Evolutionary conservation across 495 filamentous ascomycete species (phyloP).

Genomic region (Peziza echinospora): DNA sequence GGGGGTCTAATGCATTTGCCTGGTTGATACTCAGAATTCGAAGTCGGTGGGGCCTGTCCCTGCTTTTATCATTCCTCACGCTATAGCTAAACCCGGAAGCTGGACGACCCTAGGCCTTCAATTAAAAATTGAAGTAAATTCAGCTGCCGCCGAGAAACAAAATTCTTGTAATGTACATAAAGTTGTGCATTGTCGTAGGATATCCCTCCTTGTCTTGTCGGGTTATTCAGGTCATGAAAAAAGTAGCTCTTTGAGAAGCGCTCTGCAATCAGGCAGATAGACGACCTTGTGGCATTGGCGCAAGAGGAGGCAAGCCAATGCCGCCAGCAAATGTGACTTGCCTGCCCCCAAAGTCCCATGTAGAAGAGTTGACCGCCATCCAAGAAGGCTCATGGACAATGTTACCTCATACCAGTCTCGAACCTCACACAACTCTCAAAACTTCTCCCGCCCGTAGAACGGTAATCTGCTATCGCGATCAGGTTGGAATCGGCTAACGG

Average conservation of each 20-base stretch:
- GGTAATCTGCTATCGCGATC: not conserved
- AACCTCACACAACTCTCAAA: no score
- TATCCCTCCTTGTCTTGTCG: not conserved
- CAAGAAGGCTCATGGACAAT: not conserved
- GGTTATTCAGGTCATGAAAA: not conserved
- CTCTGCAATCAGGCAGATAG: slow-evolving; percentile 1
- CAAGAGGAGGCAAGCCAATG: not conserved
- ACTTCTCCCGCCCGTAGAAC: not conserved
- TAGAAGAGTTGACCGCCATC: not conserved
- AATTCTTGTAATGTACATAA: not conserved
- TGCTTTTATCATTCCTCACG: no score
- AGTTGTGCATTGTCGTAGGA: not conserved
- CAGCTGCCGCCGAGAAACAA: not conserved
- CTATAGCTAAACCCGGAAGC: no score
- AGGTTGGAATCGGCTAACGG: not conserved
- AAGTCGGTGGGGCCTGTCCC: no score
- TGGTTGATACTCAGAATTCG: slow-evolving; percentile 1
- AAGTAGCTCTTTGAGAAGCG: not conserved
- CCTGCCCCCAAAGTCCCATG: slow-evolving; percentile 1
- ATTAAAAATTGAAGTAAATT: not conserved
- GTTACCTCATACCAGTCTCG: not conserved
- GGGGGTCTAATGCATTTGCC: not conserved
- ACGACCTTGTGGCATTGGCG: not conserved
- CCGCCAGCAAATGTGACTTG: slow-evolving; percentile 1
- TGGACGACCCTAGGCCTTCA: no score